A percentile compares a stretch with the other conserved stretches of the same genome.
Conservation (phyloP, 148 eudicot genomes). For the Silene conica region DNA sequence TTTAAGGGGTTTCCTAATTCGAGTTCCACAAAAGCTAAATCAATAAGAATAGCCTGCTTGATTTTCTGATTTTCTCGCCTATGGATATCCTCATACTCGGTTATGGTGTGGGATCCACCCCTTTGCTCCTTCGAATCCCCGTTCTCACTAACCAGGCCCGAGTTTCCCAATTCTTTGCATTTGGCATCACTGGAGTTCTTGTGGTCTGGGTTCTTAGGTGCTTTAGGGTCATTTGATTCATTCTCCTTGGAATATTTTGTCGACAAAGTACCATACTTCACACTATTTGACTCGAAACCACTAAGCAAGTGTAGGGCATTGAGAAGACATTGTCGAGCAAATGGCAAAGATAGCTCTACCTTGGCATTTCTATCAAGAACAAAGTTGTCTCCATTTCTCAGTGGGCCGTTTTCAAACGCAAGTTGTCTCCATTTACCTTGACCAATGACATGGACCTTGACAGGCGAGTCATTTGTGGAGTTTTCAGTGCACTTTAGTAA, state of each 20-base stretch:
- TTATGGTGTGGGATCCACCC: slow-evolving; percentile 23
- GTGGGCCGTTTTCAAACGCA: slow-evolving; percentile 37
- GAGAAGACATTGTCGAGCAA: slow-evolving; percentile 66
- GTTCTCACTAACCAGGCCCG: slow-evolving; percentile 50
- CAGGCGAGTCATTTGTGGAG: slow-evolving; percentile 32
- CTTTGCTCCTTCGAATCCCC: slow-evolving; percentile 71
- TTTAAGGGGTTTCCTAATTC: slow-evolving; percentile 60
- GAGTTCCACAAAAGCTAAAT: slow-evolving; percentile 80
- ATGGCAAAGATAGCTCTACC: slow-evolving; percentile 50
- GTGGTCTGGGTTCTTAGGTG: slow-evolving; percentile 22
- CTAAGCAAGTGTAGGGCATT: slow-evolving; percentile 63
- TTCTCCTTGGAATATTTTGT: slow-evolving; percentile 36
- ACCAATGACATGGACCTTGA: slow-evolving; percentile 64
- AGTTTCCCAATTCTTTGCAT: slow-evolving; percentile 38
- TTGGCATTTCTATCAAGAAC: slow-evolving; percentile 32
- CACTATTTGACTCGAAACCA: slow-evolving; percentile 33
- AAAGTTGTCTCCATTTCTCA: slow-evolving; percentile 28
- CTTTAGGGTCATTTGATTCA: slow-evolving; percentile 33
- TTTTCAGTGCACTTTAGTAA: slow-evolving; percentile 31
- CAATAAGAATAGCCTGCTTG: slow-evolving; percentile 70
- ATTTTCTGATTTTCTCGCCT: slow-evolving; percentile 60
- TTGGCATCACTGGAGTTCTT: slow-evolving; percentile 42
- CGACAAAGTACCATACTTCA: slow-evolving; percentile 27
- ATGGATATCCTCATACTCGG: slow-evolving; percentile 57
- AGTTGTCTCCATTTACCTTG: slow-evolving; percentile 88